phyloP scores from a whole-genome alignment of 2,329 filamentous ascomycete species.

The Paracorniculantispora psalliotae region DNA sequence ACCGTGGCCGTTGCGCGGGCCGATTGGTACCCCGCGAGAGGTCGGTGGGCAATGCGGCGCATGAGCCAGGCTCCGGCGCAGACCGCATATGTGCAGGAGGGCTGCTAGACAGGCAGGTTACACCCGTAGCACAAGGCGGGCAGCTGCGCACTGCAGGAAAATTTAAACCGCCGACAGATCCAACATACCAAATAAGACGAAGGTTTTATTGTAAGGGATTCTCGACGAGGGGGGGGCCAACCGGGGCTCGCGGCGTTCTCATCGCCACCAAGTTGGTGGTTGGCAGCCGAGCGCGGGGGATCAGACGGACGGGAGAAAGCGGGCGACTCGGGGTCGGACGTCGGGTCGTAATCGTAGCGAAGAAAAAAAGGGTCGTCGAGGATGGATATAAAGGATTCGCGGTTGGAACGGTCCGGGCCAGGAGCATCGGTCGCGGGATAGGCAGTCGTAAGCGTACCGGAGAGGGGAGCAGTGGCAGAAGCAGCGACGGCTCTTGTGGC shows the following conservation, averaged over 20 bases:
- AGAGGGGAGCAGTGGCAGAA: slow-evolving; percentile 17
- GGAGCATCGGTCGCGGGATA: slow-evolving; percentile 4
- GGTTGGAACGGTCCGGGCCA: slow-evolving; percentile 26
- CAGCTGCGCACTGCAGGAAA: background rate
- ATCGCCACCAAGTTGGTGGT: slow-evolving; percentile 28
- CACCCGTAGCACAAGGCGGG: background rate
- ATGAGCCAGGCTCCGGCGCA: slow-evolving; percentile 1
- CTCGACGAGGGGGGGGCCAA: slow-evolving; percentile 44
- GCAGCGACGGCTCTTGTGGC: slow-evolving; percentile 8
- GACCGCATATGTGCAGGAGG: background rate
- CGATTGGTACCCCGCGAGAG: slow-evolving; percentile 1
- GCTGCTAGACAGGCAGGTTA: background rate
- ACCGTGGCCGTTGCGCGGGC: background rate
- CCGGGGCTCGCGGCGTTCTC: slow-evolving; percentile 32
- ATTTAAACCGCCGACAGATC: background rate
- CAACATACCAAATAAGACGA: slow-evolving; percentile 33
- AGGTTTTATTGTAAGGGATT: slow-evolving; percentile 41
- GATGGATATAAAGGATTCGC: slow-evolving; percentile 49
- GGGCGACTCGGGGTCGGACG: slow-evolving; percentile 23
- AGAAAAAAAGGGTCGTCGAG: slow-evolving; percentile 53
- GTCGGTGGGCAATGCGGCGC: slow-evolving; percentile 1
- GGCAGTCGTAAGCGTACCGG: slow-evolving; percentile 4
- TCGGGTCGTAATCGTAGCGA: slow-evolving; percentile 34
- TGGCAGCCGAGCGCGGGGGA: background rate
- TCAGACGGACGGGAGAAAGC: slow-evolving; percentile 7